Evolutionary conservation across 2,329 filamentous ascomycete genomes (phyloP), one percentile per base, ranked within the genome.

Genomic region (Aspergillus ustus): DNA sequence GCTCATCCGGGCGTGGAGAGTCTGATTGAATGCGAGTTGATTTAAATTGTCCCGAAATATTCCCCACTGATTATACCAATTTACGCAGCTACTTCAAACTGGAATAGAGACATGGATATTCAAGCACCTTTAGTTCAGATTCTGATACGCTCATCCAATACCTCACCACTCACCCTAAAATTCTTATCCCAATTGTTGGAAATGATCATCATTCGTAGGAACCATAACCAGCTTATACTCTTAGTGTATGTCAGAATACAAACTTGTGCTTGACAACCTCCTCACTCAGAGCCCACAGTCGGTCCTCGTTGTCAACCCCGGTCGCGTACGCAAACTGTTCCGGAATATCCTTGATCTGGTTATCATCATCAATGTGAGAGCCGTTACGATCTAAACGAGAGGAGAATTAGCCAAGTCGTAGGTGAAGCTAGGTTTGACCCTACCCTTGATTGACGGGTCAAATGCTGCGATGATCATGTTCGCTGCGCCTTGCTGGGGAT

Each of bases 21-120:
- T 49, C 34, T 71, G 50, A 69, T 71, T 54, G 68, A 70, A 54
- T 70, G 69, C 57, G 69, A 68, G 34, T 25, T 70, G 57, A 55
- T 55, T 22, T 61, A 15, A 29, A 3, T 5, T n/a, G n/a, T 25
- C 25, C 25, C 25, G 25, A 25, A 25, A 5, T 2, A 25, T 25
- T 4, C 25, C 25, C 25, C 25, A 4, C 6, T 25, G 25, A 3
- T 25, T 25, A 2, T 25, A 3, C 4, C 25, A 25, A 25, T 5
- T 25, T 5, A 3, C 25, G 25, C 25, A 25, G 25, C 25, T 25
- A 2, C 25, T 25, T 4, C 8, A n/a, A 15, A 8, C 37, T 29
- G 13, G 20, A 19, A 22, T 54, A 5, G 15, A 25, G 25, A 25
- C 6, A 25, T 25, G 25, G 3, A 25, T 5, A 25, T 2, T 25